Conservation (phyloP, 140 eudicot species). For the Erigeron philadelphicus region DNA sequence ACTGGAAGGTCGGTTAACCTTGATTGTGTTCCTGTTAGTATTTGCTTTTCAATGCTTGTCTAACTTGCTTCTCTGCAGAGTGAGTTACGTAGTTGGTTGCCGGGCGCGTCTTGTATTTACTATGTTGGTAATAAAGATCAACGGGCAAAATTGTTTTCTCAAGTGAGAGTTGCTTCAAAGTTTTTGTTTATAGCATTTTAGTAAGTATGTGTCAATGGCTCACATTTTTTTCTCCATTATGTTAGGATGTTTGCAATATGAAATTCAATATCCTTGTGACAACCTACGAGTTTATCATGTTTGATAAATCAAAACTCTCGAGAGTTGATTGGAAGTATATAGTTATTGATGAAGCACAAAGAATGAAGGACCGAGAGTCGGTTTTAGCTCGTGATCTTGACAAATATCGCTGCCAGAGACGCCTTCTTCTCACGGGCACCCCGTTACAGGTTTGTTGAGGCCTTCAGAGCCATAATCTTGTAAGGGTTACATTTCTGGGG, state of each 20-base stretch:
- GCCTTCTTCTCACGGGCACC: slow-evolving; percentile 92
- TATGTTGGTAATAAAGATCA: slow-evolving; percentile 96
- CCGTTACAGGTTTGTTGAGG: slow-evolving; percentile 80
- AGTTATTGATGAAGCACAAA: slow-evolving; percentile 93
- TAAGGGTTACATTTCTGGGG: background rate
- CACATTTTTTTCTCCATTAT: background rate
- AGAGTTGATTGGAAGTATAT: slow-evolving; percentile 96
- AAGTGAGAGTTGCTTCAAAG: slow-evolving; percentile 47
- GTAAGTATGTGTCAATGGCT: background rate
- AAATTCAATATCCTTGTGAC: slow-evolving; percentile 93
- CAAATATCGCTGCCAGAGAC: slow-evolving; percentile 95
- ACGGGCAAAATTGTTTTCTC: slow-evolving; percentile 82
- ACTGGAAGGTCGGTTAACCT: slow-evolving; percentile 77
- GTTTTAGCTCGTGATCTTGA: slow-evolving; percentile 99
- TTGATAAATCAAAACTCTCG: slow-evolving; percentile 86
- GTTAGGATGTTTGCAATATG: slow-evolving; percentile 79
- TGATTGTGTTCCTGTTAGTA: background rate
- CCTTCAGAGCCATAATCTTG: background rate
- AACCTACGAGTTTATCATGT: slow-evolving; percentile 90
- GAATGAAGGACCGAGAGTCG: slow-evolving; percentile 98
- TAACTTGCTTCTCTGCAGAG: slow-evolving; percentile 55
- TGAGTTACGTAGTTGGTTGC: slow-evolving; percentile 93
- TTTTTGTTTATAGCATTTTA: background rate
- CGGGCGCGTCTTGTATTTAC: slow-evolving; percentile 83
- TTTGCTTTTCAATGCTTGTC: slow-evolving; percentile 9